Evolutionary conservation across 2,329 filamentous ascomycete species (phyloP).

Genomic region (Cladosporium sp.): DNA sequence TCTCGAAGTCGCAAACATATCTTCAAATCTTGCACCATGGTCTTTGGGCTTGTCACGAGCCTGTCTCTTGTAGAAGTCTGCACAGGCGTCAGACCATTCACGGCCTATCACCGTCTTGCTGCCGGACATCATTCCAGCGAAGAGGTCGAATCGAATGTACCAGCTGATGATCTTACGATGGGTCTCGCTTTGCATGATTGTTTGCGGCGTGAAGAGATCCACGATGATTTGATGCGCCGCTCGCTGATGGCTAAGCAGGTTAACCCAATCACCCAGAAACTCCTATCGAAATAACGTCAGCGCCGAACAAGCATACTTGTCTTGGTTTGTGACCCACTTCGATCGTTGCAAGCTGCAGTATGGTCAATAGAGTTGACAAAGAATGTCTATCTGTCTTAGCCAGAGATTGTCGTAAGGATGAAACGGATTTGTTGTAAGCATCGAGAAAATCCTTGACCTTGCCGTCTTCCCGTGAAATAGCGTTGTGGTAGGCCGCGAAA

Average conservation of each 20-base stretch:
- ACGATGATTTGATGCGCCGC: constrained; percentile 79
- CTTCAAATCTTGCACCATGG: constrained; percentile 58
- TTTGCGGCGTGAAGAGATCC: constrained; percentile 71
- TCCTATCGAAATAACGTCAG: constrained; percentile 54
- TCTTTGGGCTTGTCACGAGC: constrained; percentile 56
- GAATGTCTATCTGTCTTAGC: constrained; percentile 65
- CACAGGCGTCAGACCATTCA: constrained; percentile 69
- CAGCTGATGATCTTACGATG: constrained; percentile 74
- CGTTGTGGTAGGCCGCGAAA: constrained; percentile 83
- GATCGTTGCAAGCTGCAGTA: constrained; percentile 86
- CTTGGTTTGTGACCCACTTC: constrained; percentile 58
- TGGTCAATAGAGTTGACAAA: constrained; percentile 73
- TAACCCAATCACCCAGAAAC: constrained; percentile 92
- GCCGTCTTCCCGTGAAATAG: constrained; percentile 63
- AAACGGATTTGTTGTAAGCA: constrained; percentile 87
- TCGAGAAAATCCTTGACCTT: constrained; percentile 76
- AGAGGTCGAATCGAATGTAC: constrained; percentile 86
- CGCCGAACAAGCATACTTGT: too few relatives aligned
- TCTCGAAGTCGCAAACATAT: constrained; percentile 60
- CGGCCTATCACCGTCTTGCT: constrained; percentile 67
- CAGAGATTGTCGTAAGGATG: constrained; percentile 65
- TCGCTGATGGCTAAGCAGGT: constrained; percentile 85
- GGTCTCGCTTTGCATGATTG: constrained; percentile 64
- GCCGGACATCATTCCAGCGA: constrained; percentile 76
- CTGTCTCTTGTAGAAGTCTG: constrained; percentile 59